Base-by-base conservation (phyloP, 148 eudicot species). In the Pouteria glomerata region DNA sequence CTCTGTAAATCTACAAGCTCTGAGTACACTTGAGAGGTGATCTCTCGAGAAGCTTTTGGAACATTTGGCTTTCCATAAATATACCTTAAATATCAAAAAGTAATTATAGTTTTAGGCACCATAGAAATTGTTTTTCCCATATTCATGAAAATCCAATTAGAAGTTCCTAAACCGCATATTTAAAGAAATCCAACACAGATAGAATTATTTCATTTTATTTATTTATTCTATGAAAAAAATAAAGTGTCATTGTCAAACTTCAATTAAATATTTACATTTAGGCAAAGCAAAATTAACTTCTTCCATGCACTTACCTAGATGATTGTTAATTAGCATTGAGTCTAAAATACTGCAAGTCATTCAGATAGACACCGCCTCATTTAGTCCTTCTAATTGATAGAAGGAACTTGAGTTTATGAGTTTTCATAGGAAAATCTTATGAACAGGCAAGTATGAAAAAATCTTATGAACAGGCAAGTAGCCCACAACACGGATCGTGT, bases 21-120 rank as follows among this genome's bases (percentile, higher is more conserved):
- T n/a, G 85, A 75, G 66, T 76, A 58, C 61, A 88, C 98, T 79
- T 87, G 85, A 71, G 88, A 78, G 19, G 84, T 39, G 70, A 89
- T 76, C 69, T 89, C 89, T n/a, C n/a, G 81, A 71, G 96, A 87
- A 45, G 98, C 90, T 84, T 73, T 84, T 66, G 98, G 98, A 39
- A 91, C 97, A 89, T 88, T 90, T 71, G 98, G 98, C 74, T 91
- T 94, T 73, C 98, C 98, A 74, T 94, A 94, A 48, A 91, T 80
- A 78, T 86, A 94, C 98, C 98, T 94, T 61, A 68, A 41, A 79
- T 30, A 73, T 62, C 29, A 68, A 72, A n/a, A 45, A 69, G 14
- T n/a, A 37, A 51, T 5, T 0, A 39, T 5, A 39, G 10, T 39
- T 39, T 39, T 39, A 39, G 5, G 44, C 5, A 39, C 44, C 44